These are phyloP conservation scores for Phytophthora rubi DNA, from an alignment of 352 stramenopile genomes.

Conservation along the genomic window DNA sequence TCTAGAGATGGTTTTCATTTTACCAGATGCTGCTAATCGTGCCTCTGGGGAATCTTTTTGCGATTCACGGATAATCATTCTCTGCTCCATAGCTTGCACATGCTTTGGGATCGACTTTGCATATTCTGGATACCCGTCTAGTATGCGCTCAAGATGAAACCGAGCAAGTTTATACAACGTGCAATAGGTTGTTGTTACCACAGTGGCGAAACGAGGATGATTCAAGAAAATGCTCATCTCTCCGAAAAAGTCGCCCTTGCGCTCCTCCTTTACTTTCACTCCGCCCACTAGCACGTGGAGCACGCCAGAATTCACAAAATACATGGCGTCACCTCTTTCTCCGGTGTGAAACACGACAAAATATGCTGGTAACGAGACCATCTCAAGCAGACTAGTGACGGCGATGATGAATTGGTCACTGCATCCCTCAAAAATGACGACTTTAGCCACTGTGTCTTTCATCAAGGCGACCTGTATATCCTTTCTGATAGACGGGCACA, in stretches of 20 bases:
- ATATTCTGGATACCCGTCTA: constrained; percentile 65
- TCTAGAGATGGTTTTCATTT: constrained; percentile 53
- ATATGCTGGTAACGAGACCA: constrained; percentile 64
- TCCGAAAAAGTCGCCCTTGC: constrained; percentile 70
- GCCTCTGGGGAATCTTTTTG: constrained; percentile 18
- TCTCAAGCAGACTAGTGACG: constrained; percentile 66
- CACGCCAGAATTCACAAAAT: constrained; percentile 69
- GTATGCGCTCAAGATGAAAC: constrained; percentile 59
- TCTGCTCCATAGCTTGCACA: constrained; percentile 52
- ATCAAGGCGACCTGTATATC: constrained; percentile 69
- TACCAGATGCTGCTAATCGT: constrained; percentile 22
- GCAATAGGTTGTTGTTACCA: constrained; percentile 65
- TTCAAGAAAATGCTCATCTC: constrained; percentile 70
- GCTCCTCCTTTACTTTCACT: constrained; percentile 66
- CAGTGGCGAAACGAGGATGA: constrained; percentile 55
- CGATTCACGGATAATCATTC: constrained; percentile 42
- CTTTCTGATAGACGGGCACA: constrained; percentile 73
- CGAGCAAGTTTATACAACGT: constrained; percentile 67
- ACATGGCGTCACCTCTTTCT: constrained; percentile 72
- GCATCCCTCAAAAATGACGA: constrained; percentile 69
- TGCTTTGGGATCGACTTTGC: constrained; percentile 43
- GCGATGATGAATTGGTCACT: constrained; percentile 71
- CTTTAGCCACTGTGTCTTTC: constrained; percentile 59
- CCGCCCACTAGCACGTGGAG: constrained; percentile 62
- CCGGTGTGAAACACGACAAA: constrained; percentile 56